Conservation (phyloP, 495 filamentous ascomycete species). For the Aspergillus homomorphus region DNA sequence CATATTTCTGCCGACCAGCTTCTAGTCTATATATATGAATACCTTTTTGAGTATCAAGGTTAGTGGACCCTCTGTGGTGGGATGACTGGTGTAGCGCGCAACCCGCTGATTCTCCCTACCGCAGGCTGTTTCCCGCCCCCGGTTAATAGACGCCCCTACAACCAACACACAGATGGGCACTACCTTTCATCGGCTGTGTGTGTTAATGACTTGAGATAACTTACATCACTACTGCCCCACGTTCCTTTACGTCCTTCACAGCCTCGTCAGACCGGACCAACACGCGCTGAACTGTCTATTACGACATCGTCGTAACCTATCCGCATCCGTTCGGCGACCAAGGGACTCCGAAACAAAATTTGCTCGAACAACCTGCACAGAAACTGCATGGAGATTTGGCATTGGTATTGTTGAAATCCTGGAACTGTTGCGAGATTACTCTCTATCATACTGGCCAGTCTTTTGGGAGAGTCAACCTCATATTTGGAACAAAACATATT, state of each 20-base stretch:
- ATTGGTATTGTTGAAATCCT: too few relatives aligned
- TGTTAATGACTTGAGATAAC: slow-evolving; percentile 10
- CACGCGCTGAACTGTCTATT: not conserved
- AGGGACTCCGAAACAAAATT: not conserved
- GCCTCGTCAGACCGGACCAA: not conserved
- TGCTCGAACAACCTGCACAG: not conserved
- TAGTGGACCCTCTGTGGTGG: slow-evolving; percentile 14
- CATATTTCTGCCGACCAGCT: not conserved
- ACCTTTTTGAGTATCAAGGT: slow-evolving; percentile 16
- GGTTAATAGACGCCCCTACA: slow-evolving; percentile 15
- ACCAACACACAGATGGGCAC: slow-evolving; percentile 11
- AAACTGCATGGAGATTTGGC: not conserved
- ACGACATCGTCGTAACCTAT: not conserved
- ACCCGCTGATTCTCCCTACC: slow-evolving; percentile 22
- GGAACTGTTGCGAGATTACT: not conserved
- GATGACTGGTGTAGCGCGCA: slow-evolving; percentile 10
- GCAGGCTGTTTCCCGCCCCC: slow-evolving; percentile 8
- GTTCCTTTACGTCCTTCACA: slow-evolving; percentile 15
- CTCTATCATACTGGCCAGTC: not conserved
- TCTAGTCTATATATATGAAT: slow-evolving; percentile 15
- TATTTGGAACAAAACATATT: not conserved
- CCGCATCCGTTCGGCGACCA: slow-evolving; percentile 5
- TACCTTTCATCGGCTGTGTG: not conserved
- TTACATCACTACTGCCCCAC: slow-evolving; percentile 6
- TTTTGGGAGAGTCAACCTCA: not conserved